These are phyloP conservation scores for Neonectria neomacrospora DNA, from an alignment of 2,329 filamentous ascomycete species.

Conservation along the genomic window DNA sequence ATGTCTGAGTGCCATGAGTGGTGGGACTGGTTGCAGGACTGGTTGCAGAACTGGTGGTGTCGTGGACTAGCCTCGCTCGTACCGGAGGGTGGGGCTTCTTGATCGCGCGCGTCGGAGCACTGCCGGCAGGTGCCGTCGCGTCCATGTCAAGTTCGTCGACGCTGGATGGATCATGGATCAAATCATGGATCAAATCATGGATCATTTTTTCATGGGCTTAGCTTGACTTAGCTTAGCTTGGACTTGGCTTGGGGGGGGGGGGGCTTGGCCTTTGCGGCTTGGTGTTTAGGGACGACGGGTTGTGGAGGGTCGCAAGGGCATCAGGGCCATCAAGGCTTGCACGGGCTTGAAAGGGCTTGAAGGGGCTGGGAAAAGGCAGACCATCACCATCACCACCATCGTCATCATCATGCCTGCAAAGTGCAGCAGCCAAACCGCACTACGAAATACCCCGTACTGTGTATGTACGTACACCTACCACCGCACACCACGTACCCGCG, in stretches of 20 bases:
- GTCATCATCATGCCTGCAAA: too few species aligned
- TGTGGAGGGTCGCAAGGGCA: background rate
- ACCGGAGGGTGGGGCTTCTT: conserved; percentile 16
- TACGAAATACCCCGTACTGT: too few species aligned
- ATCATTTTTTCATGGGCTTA: background rate
- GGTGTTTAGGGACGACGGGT: background rate
- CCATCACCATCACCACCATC: background rate
- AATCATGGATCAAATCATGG: background rate
- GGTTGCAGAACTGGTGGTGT: conserved; percentile 6
- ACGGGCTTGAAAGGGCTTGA: conserved; percentile 4
- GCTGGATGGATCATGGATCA: too few species aligned
- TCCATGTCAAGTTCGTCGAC: conserved; percentile 10
- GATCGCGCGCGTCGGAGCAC: conserved; percentile 25
- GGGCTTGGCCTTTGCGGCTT: background rate
- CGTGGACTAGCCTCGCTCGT: conserved; percentile 21
- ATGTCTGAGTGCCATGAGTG: conserved; percentile 2
- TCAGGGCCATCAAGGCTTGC: background rate
- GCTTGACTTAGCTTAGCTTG: too few species aligned
- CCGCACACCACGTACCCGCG: too few species aligned
- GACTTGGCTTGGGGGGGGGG: background rate
- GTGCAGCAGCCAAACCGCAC: too few species aligned
- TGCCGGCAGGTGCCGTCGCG: conserved; percentile 27
- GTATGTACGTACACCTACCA: background rate
- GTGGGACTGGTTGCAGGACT: too few species aligned
- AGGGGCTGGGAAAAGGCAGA: too few species aligned